phyloP scores from a whole-genome alignment of 2,329 filamentous ascomycete genomes.

The Ophiostoma angusticollis region DNA sequence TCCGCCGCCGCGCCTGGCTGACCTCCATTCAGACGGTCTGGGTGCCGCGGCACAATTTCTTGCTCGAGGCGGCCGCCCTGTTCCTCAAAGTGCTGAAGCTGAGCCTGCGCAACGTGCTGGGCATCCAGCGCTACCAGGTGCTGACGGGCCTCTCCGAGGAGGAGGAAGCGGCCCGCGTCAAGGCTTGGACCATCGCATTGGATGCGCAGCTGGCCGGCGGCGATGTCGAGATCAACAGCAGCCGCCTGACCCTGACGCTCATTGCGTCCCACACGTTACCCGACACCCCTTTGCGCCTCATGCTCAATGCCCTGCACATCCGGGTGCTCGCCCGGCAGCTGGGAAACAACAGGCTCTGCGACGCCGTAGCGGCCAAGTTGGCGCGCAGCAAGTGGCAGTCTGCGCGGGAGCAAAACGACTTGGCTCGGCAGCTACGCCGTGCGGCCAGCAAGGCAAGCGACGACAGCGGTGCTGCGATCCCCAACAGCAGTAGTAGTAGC shows the following conservation, averaged over 20 bases:
- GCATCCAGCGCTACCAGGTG: slow-evolving; percentile 62
- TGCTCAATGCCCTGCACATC: slow-evolving; percentile 86
- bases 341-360: slow-evolving; percentile 52
- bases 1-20: slow-evolving; percentile 80
- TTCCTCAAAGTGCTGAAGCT: slow-evolving; percentile 72
- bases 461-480: slow-evolving; percentile 17
- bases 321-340: slow-evolving; percentile 77
- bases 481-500: too few relatives aligned
- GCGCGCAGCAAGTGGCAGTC: slow-evolving; percentile 71
- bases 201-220: slow-evolving; percentile 88
- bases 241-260: slow-evolving; percentile 70
- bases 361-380: slow-evolving; percentile 58
- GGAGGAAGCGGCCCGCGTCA: slow-evolving; percentile 73
- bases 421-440: slow-evolving; percentile 31
- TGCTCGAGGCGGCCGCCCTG: slow-evolving; percentile 73
- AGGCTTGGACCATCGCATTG: slow-evolving; percentile 85
- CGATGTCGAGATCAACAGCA: slow-evolving; percentile 79
- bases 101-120: slow-evolving; percentile 64
- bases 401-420: slow-evolving; percentile 51
- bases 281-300: slow-evolving; percentile 67
- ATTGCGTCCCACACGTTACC: slow-evolving; percentile 81
- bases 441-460: neutral
- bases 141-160: slow-evolving; percentile 72
- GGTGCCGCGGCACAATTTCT: slow-evolving; percentile 76
- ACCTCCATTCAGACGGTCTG: slow-evolving; percentile 87